Base-by-base conservation (phyloP, 2,329 filamentous ascomycete genomes). In the Diaporthe humulicola region DNA sequence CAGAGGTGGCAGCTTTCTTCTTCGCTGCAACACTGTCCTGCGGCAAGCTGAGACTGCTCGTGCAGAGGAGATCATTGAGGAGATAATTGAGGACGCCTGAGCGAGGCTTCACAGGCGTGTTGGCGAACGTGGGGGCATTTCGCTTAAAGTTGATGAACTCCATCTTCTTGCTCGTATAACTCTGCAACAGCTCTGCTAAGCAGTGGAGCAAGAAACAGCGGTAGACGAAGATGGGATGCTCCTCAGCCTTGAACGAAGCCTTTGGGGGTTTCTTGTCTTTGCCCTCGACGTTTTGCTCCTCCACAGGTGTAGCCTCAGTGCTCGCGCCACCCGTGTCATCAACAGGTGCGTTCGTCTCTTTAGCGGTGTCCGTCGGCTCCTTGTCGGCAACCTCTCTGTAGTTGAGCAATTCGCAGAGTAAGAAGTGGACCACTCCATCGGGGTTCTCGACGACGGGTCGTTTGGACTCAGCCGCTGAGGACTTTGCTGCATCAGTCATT, bases 61-160 rank as follows among this genome's bases (percentile, higher is more conserved):
- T 82, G 80, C 90, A 90, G 17, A 94, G 85, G 25, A 99, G 87
- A 75, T 93, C 93, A 79, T 94, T 95, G 66, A 99, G 90, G 48
- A 99, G 88, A 81, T 99, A 99, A 83, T 98, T 98, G 77, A 99
- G 87, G 57, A 98, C 93, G 77, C 94, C 95, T 15, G 96, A 96
- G 54, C 97, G 92, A 73, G 97, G 97, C 84, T 98, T 98, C 22
- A 97, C 96, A 7, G 97, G 97, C 1, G 97, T 98, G 71, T 92
- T 92, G 15, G 93, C 93, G 78, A 95, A 93, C 58, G 95, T 90
- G 61, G 96, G 95, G 9, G 95, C 93, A 81, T 96, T 98, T 76
- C 96, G 93, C 78, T 97, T 98, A 86, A 98, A 99, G 83, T 98
- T 98, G 87, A 99, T 98, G 82, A 99, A 98, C 82, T 99, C 97